Evolutionary conservation across 495 filamentous ascomycete genomes (phyloP).

Genomic region (Aspergillus biplanus): DNA sequence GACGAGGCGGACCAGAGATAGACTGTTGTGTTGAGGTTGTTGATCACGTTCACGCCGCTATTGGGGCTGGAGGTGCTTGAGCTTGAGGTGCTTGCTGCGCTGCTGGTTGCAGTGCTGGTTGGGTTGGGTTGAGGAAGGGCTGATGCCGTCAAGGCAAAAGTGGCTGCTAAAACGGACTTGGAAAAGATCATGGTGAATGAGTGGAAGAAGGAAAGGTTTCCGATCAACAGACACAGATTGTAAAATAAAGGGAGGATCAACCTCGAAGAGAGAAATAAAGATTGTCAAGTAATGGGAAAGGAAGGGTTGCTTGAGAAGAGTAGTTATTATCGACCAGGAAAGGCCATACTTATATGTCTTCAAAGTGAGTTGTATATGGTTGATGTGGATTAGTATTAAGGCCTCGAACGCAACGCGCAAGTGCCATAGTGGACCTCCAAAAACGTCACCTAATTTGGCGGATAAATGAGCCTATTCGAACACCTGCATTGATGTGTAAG

Average conservation of each 20-base stretch:
- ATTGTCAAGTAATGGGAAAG: background rate
- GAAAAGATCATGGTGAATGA: slow-evolving; percentile 31
- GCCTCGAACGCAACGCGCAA: background rate
- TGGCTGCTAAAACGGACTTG: slow-evolving; percentile 21
- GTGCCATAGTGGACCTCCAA: background rate
- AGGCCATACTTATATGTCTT: background rate
- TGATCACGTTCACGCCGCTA: slow-evolving; percentile 37
- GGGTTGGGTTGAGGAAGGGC: slow-evolving; percentile 22
- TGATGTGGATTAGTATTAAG: background rate
- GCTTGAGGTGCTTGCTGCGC: slow-evolving; percentile 15
- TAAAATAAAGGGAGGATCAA: slow-evolving; percentile 22
- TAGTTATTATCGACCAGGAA: background rate
- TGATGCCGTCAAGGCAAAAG: slow-evolving; percentile 24
- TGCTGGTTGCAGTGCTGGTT: slow-evolving; percentile 18
- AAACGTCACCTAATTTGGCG: background rate
- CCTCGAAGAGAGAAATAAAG: slow-evolving; percentile 19
- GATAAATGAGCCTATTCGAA: background rate
- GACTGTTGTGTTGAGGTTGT: slow-evolving; percentile 39
- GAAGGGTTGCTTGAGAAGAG: background rate
- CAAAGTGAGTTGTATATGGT: background rate
- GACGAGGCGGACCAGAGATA: slow-evolving; percentile 43
- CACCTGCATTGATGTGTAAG: background rate
- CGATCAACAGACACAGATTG: slow-evolving; percentile 26
- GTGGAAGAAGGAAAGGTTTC: slow-evolving; percentile 9
- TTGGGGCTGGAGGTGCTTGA: slow-evolving; percentile 15